phyloP scores from a whole-genome alignment of 306 rosid genomes.

The Spatholobus suberectus region DNA sequence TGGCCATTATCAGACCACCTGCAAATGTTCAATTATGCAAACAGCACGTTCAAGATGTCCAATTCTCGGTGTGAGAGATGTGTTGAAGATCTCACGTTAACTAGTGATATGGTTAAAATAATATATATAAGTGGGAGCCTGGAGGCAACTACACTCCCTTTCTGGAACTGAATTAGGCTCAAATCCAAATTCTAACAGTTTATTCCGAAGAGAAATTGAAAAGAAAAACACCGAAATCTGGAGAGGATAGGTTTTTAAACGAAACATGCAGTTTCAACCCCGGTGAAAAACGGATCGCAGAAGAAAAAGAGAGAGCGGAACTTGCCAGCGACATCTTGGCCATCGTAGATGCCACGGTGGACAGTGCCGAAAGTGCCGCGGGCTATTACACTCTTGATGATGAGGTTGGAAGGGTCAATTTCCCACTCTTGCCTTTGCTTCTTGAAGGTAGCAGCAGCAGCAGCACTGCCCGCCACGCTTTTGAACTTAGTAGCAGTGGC shows the following conservation, averaged over 20 bases:
- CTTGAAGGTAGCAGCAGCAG: constrained; percentile 6
- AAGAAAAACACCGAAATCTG: background rate
- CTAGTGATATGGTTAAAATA: background rate
- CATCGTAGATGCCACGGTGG: constrained; percentile 85
- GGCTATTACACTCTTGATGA: constrained; percentile 74
- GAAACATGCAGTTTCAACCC: too few species aligned
- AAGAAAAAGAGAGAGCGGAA: background rate
- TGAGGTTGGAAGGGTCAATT: constrained; percentile 81
- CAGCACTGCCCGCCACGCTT: background rate
- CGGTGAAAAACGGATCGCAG: background rate
- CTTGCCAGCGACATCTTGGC: constrained; percentile 79
- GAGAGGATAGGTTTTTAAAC: background rate
- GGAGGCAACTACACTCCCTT: too few species aligned
- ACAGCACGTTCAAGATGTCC: background rate
- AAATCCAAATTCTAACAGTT: background rate
- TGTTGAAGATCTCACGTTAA: background rate
- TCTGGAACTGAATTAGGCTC: too few species aligned
- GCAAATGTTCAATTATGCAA: background rate
- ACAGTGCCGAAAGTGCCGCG: constrained; percentile 88
- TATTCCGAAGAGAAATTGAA: background rate
- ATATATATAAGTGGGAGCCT: background rate
- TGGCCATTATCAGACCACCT: too few species aligned
- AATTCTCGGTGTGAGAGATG: background rate
- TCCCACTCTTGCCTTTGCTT: constrained; percentile 80
- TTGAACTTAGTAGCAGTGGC: background rate